phyloP scores from a whole-genome alignment of 352 stramenopile species.

The Phytophthora tubulina region DNA sequence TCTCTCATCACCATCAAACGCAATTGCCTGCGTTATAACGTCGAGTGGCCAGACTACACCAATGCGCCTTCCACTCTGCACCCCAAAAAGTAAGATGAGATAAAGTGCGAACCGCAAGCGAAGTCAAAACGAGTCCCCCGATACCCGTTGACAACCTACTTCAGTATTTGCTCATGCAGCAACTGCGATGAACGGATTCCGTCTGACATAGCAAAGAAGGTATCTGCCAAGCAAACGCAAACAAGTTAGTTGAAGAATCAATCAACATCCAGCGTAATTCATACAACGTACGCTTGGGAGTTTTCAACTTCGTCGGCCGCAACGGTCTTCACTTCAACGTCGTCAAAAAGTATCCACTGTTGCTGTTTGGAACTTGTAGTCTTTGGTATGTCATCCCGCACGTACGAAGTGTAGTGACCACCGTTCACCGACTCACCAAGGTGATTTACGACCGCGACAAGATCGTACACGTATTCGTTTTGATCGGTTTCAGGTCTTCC shows the following conservation, averaged over 20 bases:
- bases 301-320: constrained; percentile 46
- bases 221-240: constrained; percentile 33
- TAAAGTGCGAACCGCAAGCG: too few species aligned
- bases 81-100: background rate
- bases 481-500: constrained; percentile 23
- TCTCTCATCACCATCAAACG: constrained; percentile 14
- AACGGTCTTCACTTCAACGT: constrained; percentile 55
- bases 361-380: constrained; percentile 14
- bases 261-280: background rate
- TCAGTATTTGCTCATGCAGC: constrained; percentile 12
- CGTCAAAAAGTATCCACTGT: constrained; percentile 75
- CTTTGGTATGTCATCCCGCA: constrained; percentile 28
- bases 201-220: constrained; percentile 56
- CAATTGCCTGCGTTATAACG: constrained; percentile 1
- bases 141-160: too few species aligned
- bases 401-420: constrained; percentile 78
- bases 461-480: constrained; percentile 64
- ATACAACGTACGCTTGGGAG: constrained; percentile 65
- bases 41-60: constrained; percentile 11
- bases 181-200: constrained; percentile 39
- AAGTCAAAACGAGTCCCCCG: too few species aligned
- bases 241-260: constrained; percentile 4
- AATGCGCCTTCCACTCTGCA: background rate
- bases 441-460: constrained; percentile 72
- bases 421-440: constrained; percentile 75